phyloP scores from a whole-genome alignment of 768 basidiomycete species.

The Lentinula sp. region DNA sequence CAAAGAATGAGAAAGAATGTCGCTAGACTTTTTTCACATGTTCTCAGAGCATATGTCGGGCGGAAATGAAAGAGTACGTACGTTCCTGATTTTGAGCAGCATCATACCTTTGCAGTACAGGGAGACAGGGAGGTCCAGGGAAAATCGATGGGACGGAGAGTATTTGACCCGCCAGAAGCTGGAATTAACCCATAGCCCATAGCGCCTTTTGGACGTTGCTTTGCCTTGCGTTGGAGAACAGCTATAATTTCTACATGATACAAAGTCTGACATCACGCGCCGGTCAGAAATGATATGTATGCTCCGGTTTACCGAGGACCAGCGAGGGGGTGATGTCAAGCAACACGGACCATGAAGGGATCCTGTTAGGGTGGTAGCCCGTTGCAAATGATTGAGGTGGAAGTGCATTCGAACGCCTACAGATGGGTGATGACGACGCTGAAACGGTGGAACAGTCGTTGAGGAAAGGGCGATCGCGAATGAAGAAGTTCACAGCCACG shows the following conservation, averaged over 20 bases:
- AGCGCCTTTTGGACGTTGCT: slow-evolving; percentile 1
- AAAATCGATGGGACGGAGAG: not conserved
- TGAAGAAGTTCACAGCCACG: slow-evolving; percentile 17
- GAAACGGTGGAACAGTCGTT: slow-evolving; percentile 7
- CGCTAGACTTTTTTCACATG: not conserved
- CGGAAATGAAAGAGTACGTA: not conserved
- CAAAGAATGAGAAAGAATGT: not conserved
- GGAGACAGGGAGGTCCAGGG: not conserved
- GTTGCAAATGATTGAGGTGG: not conserved
- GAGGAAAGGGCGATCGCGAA: slow-evolving; percentile 7
- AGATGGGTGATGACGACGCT: not conserved
- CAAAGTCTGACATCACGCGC: not conserved
- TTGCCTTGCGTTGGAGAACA: not conserved
- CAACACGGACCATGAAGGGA: not conserved
- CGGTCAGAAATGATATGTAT: not conserved
- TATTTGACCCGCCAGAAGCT: not conserved
- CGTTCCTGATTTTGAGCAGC: not conserved
- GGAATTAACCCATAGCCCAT: not conserved
- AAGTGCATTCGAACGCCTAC: not conserved
- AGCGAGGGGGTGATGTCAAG: not conserved
- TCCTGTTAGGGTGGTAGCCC: too few species aligned
- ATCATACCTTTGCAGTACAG: not conserved
- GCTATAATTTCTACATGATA: not conserved
- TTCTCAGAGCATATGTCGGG: not conserved
- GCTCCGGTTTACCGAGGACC: slow-evolving; percentile 4